Conservation (phyloP, 1,139 yeast genomes). For the Suhomyces bribrorum region DNA sequence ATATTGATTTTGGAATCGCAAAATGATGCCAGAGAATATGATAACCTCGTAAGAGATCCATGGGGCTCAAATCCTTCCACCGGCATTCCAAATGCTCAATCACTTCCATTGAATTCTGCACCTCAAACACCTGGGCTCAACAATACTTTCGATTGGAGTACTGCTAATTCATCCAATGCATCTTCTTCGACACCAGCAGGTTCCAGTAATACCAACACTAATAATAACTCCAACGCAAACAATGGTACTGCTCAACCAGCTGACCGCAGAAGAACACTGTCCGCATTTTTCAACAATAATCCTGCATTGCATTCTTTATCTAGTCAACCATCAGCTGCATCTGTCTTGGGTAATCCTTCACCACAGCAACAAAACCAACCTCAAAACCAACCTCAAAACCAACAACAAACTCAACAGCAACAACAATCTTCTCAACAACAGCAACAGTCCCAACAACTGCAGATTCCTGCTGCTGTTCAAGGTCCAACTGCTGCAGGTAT, state of each 20-base stretch:
- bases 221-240: constrained; percentile 3
- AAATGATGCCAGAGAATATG: constrained; percentile 54
- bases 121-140: constrained; percentile 42
- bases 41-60: constrained; percentile 52
- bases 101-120: constrained; percentile 25
- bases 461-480: constrained; percentile 5
- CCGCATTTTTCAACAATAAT: constrained; percentile 35
- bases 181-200: constrained; percentile 12
- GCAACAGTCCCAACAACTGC: not conserved
- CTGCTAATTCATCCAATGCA: constrained; percentile 8
- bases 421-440: not conserved
- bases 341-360: constrained; percentile 12
- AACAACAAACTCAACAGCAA: constrained; percentile 6
- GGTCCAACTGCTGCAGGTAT: constrained; percentile 22
- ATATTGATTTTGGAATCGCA: constrained; percentile 57
- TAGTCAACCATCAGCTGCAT: constrained; percentile 10
- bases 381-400: constrained; percentile 12
- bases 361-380: constrained; percentile 8
- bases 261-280: constrained; percentile 37
- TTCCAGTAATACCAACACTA: constrained; percentile 6
- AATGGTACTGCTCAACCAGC: constrained; percentile 7
- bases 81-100: constrained; percentile 2
- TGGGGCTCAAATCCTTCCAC: constrained; percentile 28
- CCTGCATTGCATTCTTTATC: constrained; percentile 16
- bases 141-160: constrained; percentile 18